These are phyloP conservation scores for Rubroshorea leprosula DNA, from an alignment of 345 rosid species.

Conservation along the genomic window DNA sequence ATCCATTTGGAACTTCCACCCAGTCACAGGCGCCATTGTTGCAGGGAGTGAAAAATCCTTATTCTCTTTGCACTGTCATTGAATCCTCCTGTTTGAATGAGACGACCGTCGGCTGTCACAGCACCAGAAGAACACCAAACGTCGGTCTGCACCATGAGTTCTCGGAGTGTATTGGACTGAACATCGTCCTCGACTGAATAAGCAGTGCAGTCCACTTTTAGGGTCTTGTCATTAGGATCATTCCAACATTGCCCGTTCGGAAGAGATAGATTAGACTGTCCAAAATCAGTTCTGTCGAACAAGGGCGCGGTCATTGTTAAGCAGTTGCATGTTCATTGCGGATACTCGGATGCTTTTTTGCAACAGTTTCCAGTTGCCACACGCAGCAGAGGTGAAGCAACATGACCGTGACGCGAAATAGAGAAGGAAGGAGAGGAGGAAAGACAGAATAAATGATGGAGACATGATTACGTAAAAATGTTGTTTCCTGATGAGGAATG, in stretches of 20 bases:
- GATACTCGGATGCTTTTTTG: conserved; percentile 26
- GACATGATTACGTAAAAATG: not conserved
- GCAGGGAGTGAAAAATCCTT: conserved; percentile 49
- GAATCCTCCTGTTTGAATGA: conserved; percentile 66
- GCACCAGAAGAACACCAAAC: conserved; percentile 88
- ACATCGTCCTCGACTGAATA: conserved; percentile 65
- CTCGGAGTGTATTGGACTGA: conserved; percentile 36
- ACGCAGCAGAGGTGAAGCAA: not conserved
- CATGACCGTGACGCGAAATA: not conserved
- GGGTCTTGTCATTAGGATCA: conserved; percentile 26
- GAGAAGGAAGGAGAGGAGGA: not conserved
- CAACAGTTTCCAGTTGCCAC: conserved; percentile 24
- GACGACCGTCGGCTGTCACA: conserved; percentile 42
- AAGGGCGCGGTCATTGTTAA: conserved; percentile 27
- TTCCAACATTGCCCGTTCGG: conserved; percentile 29
- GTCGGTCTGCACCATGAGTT: conserved; percentile 57
- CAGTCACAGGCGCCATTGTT: conserved; percentile 41
- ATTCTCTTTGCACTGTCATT: conserved; percentile 38
- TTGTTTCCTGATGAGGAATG: not conserved
- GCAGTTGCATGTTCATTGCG: conserved; percentile 38
- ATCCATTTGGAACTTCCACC: conserved; percentile 41
- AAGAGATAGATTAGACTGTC: conserved; percentile 39
- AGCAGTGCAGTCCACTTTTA: conserved; percentile 66
- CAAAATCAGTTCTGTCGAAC: conserved; percentile 40
- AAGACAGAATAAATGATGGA: not conserved